Evolutionary conservation across 305 asterid species (phyloP), one percentile per base, ranked within the genome.

Genomic region (Nicotiana rustica): DNA sequence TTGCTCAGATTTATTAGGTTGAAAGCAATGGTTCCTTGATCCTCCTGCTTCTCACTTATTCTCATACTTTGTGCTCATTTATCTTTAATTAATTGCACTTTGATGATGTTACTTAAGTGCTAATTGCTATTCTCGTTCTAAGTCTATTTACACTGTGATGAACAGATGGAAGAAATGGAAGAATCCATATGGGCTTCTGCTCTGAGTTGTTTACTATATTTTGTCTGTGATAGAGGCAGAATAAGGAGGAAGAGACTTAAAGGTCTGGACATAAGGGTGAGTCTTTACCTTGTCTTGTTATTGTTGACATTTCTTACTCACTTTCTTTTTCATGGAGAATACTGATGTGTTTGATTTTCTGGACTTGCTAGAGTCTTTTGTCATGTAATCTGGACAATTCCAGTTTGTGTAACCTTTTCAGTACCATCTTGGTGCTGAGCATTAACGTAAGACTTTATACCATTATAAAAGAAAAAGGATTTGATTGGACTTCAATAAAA

Each of bases 121-220:
- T 36, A 35, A 35, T 19, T 67, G 75, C 25, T 75, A 25, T 31
- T 76, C 66, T 76, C 17, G 18, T 55, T 52, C 65, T 55, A 76
- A 67, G 41, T 17, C 33, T 67, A 52, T 81, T 67, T 44, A 35
- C 57, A n/a, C 52, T 81, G 38, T 71, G 36, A 67, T 67, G 69
- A 52, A 84, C 95, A 97, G 99, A 88, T 87, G 15, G 98, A 95
- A 88, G 98, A 95, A 89, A 91, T 86, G 84, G 96, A 92, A 84
- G 99, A 97, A 84, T 88, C 98, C 85, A 92, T 97, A 85, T 97
- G 99, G 99, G 97, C 99, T 85, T 95, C 99, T 87, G 91, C 97
- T 80, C 87, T 97, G 60, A 95, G 99, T 92, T 95, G 99, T 90
- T 89, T 97, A 76, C 89, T 97, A 79, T 95, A 97, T 87, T 93